Base-by-base conservation (phyloP, 1,284 basidiomycete species). In the Fomitopsis betulina region DNA sequence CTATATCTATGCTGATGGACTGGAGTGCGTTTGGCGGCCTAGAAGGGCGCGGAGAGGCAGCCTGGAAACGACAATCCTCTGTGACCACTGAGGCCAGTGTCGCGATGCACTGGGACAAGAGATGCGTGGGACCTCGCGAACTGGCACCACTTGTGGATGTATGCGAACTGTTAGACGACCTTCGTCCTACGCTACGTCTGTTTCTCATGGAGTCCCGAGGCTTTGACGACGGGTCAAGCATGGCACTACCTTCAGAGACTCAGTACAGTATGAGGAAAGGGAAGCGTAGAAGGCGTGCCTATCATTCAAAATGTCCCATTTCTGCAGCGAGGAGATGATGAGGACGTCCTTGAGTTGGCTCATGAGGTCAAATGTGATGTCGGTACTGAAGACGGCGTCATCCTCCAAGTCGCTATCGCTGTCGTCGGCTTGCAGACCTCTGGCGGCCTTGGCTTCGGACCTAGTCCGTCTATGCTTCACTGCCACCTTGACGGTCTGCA, bases 21-120 rank as follows among this genome's bases (percentile, higher is more conserved):
- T 91, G 88, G 32, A 91, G 70, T 3, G 86, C 76, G 65, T 88
- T 82, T 2, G 86, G 84, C 13, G 88, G 88, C 33, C 81, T 78
- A 0, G 75, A 76, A 6, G 84, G 84, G 10, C 84, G 79, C 17
- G 84, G 80, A 27, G 73, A 75, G 13, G 77, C 70, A 4, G 81
- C 76, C 61, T 79, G 79, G 69, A 80, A 89, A 3, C 87, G 84
- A 68, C 87, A 89, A 65, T 91, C 88, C 59, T 89, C 85, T 4
- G 74, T 70, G 21, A 89, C 75, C 13, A 91, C 72, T 2, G 87
- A 87, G 3, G 79, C 74, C 12, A 91, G 75, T 39, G 86, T 69
- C 15, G 79, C 78, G n/a, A 90, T 79, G 66, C 85, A 87, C 55
- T 79, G 75, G 1, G 80, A 74, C 35, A 88, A 73, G 32, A 88